A percentile compares a stretch with the other conserved stretches of the same genome.
Conservation (phyloP, 116 monocot species). For the Posidonia oceanica region DNA sequence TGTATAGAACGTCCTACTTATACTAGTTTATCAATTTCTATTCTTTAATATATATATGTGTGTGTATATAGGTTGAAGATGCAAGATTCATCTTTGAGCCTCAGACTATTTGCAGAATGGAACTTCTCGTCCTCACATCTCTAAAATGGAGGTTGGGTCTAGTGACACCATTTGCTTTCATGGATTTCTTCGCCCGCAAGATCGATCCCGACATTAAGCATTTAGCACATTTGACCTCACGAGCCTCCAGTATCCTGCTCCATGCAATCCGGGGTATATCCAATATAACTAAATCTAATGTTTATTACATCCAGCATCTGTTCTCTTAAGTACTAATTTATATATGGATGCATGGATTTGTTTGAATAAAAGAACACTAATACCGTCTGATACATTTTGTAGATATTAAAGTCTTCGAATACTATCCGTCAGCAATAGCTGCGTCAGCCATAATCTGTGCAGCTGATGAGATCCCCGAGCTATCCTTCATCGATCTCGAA, state of each 20-base stretch:
- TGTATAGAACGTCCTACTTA: no score
- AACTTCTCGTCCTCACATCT: slow-evolving; percentile 42
- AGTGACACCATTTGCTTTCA: slow-evolving; percentile 63
- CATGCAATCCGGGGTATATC: slow-evolving; percentile 33
- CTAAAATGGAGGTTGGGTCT: slow-evolving; percentile 62
- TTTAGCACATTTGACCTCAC: slow-evolving; percentile 26
- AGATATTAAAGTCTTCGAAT: slow-evolving; percentile 51
- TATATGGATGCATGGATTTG: no score
- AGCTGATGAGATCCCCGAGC: slow-evolving; percentile 22
- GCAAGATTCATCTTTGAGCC: slow-evolving; percentile 52
- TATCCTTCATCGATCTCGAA: slow-evolving; percentile 23
- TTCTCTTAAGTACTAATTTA: no score
- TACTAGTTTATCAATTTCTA: slow-evolving; percentile 6
- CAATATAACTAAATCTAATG: not conserved
- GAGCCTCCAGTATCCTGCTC: slow-evolving; percentile 36
- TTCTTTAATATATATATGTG: no score
- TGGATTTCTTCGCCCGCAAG: slow-evolving; percentile 55
- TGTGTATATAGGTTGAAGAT: slow-evolving; percentile 27
- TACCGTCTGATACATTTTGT: not conserved
- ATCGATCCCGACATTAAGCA: slow-evolving; percentile 24
- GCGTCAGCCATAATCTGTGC: slow-evolving; percentile 59
- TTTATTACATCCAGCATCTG: no score
- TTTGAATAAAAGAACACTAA: no score
- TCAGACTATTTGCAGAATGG: slow-evolving; percentile 38
- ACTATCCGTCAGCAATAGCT: slow-evolving; percentile 59